phyloP scores from a whole-genome alignment of 2,329 filamentous ascomycete genomes.

The Cercospora sesami region DNA sequence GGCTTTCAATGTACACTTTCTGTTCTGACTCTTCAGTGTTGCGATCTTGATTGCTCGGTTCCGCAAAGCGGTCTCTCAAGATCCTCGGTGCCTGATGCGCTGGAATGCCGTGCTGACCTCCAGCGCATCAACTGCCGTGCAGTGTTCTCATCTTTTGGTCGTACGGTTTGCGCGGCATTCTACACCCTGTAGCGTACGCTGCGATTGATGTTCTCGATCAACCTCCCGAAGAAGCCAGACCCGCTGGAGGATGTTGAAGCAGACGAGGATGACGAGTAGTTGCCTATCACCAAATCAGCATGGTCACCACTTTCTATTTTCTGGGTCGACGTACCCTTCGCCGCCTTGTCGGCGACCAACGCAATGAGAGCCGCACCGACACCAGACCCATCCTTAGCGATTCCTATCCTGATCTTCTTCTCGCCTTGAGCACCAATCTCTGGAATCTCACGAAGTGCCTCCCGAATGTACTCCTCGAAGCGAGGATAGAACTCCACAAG shows the following conservation, averaged over 20 bases:
- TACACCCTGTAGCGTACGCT: slow-evolving; percentile 27
- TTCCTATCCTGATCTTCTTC: slow-evolving; percentile 85
- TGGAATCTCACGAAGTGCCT: slow-evolving; percentile 73
- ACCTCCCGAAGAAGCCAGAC: slow-evolving; percentile 21
- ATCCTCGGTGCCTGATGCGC: not conserved
- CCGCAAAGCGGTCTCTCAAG: not conserved
- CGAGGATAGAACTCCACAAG: slow-evolving; percentile 94
- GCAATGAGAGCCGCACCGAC: slow-evolving; percentile 96
- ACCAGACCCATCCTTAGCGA: slow-evolving; percentile 93
- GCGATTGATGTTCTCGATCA: slow-evolving; percentile 27
- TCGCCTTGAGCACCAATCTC: slow-evolving; percentile 77
- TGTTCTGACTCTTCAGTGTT: not conserved
- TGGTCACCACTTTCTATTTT: not conserved
- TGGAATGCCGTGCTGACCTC: not conserved
- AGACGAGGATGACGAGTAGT: slow-evolving; percentile 11
- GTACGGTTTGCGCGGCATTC: slow-evolving; percentile 4
- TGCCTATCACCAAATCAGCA: slow-evolving; percentile 1
- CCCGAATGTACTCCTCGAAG: slow-evolving; percentile 84
- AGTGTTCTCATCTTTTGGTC: not conserved
- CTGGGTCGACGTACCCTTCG: slow-evolving; percentile 30
- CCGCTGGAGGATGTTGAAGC: slow-evolving; percentile 9
- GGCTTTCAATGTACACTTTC: not conserved
- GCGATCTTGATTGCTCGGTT: not conserved
- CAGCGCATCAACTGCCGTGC: slow-evolving; percentile 2
- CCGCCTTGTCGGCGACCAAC: slow-evolving; percentile 70